Percentiles rank a stretch among this genome's conserved stretches.
Evolutionary conservation across 768 basidiomycete genomes (phyloP).

Genomic region (Suillus subaureus): DNA sequence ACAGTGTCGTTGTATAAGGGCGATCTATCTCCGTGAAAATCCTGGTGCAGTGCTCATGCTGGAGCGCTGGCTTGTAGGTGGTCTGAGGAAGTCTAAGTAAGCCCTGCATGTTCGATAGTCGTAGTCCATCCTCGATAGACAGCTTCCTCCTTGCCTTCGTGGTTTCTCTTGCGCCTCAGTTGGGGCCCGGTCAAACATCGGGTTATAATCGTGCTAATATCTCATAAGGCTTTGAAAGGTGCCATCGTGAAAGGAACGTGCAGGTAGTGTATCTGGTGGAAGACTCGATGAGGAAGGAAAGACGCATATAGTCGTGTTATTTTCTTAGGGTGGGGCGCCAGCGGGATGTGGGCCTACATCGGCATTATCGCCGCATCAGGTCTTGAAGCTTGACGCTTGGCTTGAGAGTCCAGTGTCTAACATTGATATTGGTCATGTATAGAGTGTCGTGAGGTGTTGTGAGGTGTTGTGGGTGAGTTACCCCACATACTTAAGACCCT

Average conservation of each 20-base stretch:
- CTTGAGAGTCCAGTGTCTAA: background rate
- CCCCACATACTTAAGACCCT: background rate
- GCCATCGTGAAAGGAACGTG: background rate
- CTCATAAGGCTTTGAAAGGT: background rate
- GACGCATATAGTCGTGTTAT: background rate
- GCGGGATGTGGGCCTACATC: background rate
- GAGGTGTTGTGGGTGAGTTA: background rate
- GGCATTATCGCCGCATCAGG: background rate
- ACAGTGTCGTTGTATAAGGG: background rate
- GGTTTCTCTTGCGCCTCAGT: background rate
- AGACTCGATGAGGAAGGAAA: background rate
- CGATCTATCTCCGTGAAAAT: no score
- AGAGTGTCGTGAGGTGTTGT: background rate
- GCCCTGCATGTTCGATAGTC: no score
- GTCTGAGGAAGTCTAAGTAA: background rate
- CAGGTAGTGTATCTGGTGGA: background rate
- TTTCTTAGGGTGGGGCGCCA: background rate
- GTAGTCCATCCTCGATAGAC: background rate
- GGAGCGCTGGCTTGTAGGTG: background rate
- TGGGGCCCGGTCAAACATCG: no score
- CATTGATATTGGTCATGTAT: background rate
- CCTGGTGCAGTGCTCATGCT: no score
- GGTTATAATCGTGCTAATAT: background rate
- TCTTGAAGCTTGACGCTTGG: background rate
- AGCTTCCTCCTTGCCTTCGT: background rate